These are phyloP conservation scores for Ophiocordyceps camponoti-saundersi DNA, from an alignment of 2,329 filamentous ascomycete species.

Conservation along the genomic window DNA sequence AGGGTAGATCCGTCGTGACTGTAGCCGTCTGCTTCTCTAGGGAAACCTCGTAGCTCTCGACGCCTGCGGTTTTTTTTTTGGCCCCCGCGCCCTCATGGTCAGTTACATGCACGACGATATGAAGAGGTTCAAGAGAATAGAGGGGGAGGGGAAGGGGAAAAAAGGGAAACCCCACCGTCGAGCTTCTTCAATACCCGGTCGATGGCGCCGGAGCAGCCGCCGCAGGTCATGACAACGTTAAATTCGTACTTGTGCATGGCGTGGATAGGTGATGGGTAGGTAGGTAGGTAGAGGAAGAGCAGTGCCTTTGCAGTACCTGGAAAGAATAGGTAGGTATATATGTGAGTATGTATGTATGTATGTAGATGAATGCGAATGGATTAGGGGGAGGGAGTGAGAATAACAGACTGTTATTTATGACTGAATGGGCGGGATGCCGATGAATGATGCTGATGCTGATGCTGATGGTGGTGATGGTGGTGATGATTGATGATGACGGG, in stretches of 20 bases:
- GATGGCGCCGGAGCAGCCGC: constrained; percentile 88
- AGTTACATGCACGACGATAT: no score
- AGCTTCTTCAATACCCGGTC: constrained; percentile 86
- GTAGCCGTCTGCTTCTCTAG: constrained; percentile 74
- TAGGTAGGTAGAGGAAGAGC: background rate
- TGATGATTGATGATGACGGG: no score
- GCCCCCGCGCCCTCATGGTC: background rate
- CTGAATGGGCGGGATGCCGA: no score
- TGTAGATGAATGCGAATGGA: background rate
- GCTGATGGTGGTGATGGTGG: no score
- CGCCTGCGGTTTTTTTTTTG: constrained; percentile 35
- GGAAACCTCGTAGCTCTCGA: constrained; percentile 73
- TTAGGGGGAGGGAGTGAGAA: no score
- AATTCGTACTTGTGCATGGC: constrained; percentile 86
- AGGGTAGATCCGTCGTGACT: constrained; percentile 55
- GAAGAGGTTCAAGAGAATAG: no score
- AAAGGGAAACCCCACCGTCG: constrained; percentile 39
- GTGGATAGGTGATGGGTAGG: background rate
- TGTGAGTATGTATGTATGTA: background rate
- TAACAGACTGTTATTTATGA: no score
- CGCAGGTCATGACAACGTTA: constrained; percentile 84
- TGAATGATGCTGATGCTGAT: no score
- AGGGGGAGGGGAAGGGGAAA: no score
- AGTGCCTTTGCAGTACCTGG: background rate
- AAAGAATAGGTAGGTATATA: background rate